phyloP scores from a whole-genome alignment of 2,329 filamentous ascomycete species.

The Fusarium sp. region DNA sequence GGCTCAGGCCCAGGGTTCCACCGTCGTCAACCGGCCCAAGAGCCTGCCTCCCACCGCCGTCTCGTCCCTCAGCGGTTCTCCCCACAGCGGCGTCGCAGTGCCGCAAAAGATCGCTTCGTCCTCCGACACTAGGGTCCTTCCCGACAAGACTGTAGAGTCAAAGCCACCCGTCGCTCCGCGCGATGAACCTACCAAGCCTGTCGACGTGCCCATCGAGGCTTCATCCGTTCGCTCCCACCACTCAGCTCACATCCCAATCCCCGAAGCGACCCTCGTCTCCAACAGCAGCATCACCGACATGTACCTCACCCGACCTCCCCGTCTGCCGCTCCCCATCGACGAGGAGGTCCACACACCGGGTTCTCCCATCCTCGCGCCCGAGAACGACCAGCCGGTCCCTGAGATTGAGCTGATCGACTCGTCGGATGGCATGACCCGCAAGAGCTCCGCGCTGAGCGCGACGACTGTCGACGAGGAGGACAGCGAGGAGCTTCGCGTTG shows the following conservation, averaged over 20 bases:
- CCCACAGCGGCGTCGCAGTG: slow-evolving; percentile 53
- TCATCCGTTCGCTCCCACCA: slow-evolving; percentile 54
- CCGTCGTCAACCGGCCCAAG: slow-evolving; percentile 59
- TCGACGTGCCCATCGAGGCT: slow-evolving; percentile 65
- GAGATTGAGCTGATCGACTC: slow-evolving; percentile 65
- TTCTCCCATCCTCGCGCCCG: slow-evolving; percentile 85
- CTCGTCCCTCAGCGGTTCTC: slow-evolving; percentile 62
- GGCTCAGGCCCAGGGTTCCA: slow-evolving; percentile 70
- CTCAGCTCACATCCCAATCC: slow-evolving; percentile 42
- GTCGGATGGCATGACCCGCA: slow-evolving; percentile 63
- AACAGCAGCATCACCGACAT: slow-evolving; percentile 72
- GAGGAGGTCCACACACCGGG: slow-evolving; percentile 91
- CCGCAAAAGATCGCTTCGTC: slow-evolving; percentile 42
- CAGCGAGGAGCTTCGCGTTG: slow-evolving; percentile 79
- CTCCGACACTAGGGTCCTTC: slow-evolving; percentile 25
- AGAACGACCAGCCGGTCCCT: slow-evolving; percentile 68
- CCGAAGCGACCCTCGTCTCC: slow-evolving; percentile 59
- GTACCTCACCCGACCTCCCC: slow-evolving; percentile 80
- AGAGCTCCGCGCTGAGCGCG: slow-evolving; percentile 70
- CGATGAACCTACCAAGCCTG: slow-evolving; percentile 64
- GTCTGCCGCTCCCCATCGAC: slow-evolving; percentile 91
- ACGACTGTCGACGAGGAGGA: slow-evolving; percentile 81
- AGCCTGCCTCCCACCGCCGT: slow-evolving; percentile 63
- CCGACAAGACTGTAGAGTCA: slow-evolving; percentile 33
- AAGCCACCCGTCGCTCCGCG: slow-evolving; percentile 38